Conservation (phyloP, 139 green algal genomes). For the Edaphochlamys debaryana region DNA sequence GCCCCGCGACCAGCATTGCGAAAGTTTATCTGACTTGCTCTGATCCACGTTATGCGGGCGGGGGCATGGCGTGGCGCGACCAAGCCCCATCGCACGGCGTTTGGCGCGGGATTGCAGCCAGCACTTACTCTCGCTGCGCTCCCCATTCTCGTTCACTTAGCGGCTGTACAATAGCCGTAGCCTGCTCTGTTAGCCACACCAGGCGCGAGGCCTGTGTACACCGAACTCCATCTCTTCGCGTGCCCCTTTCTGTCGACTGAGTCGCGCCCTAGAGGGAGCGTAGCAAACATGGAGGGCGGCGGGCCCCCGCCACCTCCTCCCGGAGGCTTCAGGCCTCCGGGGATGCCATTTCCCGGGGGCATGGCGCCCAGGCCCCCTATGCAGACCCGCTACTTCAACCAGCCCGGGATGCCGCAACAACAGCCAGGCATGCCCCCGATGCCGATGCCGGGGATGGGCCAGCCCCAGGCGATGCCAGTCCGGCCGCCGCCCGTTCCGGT, state of each 20-base stretch:
- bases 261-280: background rate
- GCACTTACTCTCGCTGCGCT: too few species aligned
- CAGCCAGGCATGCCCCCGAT: background rate
- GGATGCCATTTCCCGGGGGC: background rate
- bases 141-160: too few species aligned
- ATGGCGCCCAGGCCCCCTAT: background rate
- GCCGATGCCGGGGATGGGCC: background rate
- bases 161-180: too few species aligned
- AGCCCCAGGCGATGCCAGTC: background rate
- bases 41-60: too few species aligned
- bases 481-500: background rate
- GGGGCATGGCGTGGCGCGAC: too few species aligned
- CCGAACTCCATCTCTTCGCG: background rate
- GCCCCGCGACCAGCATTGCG: too few species aligned
- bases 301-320: constrained; percentile 28
- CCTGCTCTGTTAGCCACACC: too few species aligned
- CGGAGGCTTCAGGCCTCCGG: constrained; percentile 8
- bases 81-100: too few species aligned
- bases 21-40: too few species aligned
- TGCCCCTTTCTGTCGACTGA: background rate
- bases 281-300: constrained; percentile 29
- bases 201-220: too few species aligned
- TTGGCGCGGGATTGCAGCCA: too few species aligned
- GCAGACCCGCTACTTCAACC: constrained; percentile 38
- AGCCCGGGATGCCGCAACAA: constrained; percentile 2